These are phyloP conservation scores for Neckera pumila DNA, from an alignment of 225 moss, liverwort and hornwort species.

Conservation along the genomic window DNA sequence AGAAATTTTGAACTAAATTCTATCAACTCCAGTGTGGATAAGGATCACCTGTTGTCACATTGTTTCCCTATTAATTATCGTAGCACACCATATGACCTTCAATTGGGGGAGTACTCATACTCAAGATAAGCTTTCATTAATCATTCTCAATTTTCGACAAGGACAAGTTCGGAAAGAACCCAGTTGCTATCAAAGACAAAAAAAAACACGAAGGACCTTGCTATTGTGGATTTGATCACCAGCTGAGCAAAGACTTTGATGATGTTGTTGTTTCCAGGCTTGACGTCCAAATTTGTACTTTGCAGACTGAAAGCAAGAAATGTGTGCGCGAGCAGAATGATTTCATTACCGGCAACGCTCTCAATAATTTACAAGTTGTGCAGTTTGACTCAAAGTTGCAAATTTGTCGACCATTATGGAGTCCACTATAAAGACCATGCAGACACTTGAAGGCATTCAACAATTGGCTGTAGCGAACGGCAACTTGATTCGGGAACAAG, in stretches of 20 bases:
- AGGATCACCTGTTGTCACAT: not conserved
- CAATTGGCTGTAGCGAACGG: not conserved
- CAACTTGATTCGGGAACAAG: not conserved
- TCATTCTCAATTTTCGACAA: not conserved
- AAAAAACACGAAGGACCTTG: not conserved
- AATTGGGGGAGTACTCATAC: no score
- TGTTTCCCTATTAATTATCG: not conserved
- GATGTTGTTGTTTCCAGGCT: not conserved
- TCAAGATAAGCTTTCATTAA: not conserved
- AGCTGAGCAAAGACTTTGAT: not conserved
- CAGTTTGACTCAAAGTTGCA: not conserved
- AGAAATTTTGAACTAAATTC: no score
- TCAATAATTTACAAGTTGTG: not conserved
- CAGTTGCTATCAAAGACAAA: not conserved
- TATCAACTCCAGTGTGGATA: not conserved
- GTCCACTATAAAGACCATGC: no score
- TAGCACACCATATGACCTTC: not conserved
- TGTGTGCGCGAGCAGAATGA: not conserved
- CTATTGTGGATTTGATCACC: not conserved
- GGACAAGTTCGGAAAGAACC: not conserved
- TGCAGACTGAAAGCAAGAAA: no score
- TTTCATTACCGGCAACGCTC: accelerated
- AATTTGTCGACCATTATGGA: not conserved
- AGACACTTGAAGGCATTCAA: not conserved
- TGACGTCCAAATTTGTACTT: not conserved